Conservation (phyloP, 305 asterid species). For the Solanum hybrid region DNA sequence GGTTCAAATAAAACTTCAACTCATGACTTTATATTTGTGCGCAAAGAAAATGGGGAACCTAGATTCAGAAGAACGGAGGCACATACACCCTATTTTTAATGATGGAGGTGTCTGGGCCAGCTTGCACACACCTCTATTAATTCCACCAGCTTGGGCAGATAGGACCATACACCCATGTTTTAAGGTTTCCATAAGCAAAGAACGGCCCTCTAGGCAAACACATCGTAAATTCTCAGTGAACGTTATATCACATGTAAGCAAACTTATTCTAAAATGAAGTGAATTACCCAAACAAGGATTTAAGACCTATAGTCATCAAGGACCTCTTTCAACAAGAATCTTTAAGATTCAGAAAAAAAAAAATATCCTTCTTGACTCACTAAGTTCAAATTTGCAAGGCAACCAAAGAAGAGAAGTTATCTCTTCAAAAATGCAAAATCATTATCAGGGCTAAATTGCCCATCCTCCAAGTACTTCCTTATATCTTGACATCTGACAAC, state of each 20-base stretch:
- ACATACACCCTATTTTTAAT: background rate
- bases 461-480: background rate
- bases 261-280: conserved; percentile 1
- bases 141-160: background rate
- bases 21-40: background rate
- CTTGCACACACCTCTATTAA: background rate
- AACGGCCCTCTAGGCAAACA: background rate
- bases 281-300: background rate
- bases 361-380: background rate
- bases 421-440: background rate
- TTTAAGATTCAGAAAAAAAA: background rate
- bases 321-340: background rate
- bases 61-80: background rate
- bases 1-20: background rate
- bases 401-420: background rate
- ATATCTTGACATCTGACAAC: background rate
- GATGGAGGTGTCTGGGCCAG: background rate
- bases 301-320: background rate
- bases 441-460: background rate
- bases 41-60: background rate
- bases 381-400: background rate
- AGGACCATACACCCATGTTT: background rate
- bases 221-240: background rate
- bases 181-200: background rate
- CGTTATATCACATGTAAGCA: background rate